Base-by-base conservation (phyloP, 805 yeast genomes). In the Metschnikowia similis region DNA sequence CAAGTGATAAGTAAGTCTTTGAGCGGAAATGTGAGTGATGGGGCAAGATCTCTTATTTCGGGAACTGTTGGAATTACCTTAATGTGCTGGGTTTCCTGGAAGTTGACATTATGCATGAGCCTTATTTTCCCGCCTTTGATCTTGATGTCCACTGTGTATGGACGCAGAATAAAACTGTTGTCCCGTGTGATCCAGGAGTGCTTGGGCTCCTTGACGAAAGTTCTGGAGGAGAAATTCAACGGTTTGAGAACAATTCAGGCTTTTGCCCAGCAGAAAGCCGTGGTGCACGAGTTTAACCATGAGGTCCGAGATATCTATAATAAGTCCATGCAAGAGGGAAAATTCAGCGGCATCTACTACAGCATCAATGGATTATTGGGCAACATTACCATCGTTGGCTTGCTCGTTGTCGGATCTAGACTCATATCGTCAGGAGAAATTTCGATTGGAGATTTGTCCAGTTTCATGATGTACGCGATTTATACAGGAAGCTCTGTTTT, bases 401-500 rank as follows among this genome's bases (percentile, higher is more conserved):
- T 92, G 48, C 74, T 92, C 30, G 80, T 86, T 6, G 74, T 88
- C 16, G 98, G 98, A 3, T 85, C 96, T 1, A 78, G 81, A 47
- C 82, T 92, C 83, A 94, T 92, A 26, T 75, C 84, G 35, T 70
- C 71, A 35, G 96, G 97, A 0, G 81, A 82, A 38, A 67, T 92
- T 50, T 80, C 95, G 0, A 79, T 90, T 36, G 98, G 98, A 47
- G 97, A 91, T 59, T 75, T 92, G 40, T 85, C 96, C 6, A 86
- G 96, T 45, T 92, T 90, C 66, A 85, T 91, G 84, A 87, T 92
- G 94, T 92, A 92, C 69, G 94, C 97, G 0, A 89, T 89, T 1
- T 92, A 88, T 66, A 87, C 96, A 2, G 98, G 97, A 0, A 76
- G 89, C n/a, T 89, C 97, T 8, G 87, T 91, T 59, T 87, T 87